Evolutionary conservation across 345 rosid genomes (phyloP), one percentile per base, ranked within the genome.

Genomic region (Aethionema arabicum): DNA sequence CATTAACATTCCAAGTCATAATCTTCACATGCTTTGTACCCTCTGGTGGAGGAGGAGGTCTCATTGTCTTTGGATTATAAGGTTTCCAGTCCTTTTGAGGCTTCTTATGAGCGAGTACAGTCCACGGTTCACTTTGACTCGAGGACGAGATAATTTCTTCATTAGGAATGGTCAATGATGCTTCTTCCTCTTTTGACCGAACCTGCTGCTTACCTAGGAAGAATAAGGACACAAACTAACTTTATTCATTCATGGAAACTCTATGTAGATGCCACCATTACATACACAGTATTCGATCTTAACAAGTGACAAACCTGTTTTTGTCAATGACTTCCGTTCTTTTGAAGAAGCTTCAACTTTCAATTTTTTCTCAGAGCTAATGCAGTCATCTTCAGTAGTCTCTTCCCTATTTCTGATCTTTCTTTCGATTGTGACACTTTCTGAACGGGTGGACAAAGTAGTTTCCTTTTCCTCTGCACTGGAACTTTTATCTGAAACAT

Each of bases 1-100:
- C 97, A 76, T 92, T 92, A 65, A 92, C 97, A 72, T 89, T 92
- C 98, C 98, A 92, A 55, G 98, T 89, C 85, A 89, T 56, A 54
- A 92, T 62, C 71, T 85, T 92, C 61, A 83, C 59, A 70, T 45
- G 78, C 66, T 76, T 74, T 16, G 78, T 65, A 61, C 79, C 83
- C 59, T 58, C 67, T 30, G 72, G 32, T 48, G 70, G 83, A 73
- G 83, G 80, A 32, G 77, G 74, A 65, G 81, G 88, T 71, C 93
- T 87, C 95, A 87, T 82, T 47, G 76, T 85, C 73, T 81, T 75
- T 31, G 97, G 95, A 72, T 83, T 87, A 77, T 92, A 89, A 4
- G 90, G 77, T 53, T 79, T 69, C 96, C 97, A 93, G 61, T 72
- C 85, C 62, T 90, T 80, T 53, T 90, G 83, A 54, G 97, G 99